Evolutionary conservation across 176 grass and related monocot species (phyloP), one percentile per base, ranked within the genome.

Genomic region (Zea luxurians): DNA sequence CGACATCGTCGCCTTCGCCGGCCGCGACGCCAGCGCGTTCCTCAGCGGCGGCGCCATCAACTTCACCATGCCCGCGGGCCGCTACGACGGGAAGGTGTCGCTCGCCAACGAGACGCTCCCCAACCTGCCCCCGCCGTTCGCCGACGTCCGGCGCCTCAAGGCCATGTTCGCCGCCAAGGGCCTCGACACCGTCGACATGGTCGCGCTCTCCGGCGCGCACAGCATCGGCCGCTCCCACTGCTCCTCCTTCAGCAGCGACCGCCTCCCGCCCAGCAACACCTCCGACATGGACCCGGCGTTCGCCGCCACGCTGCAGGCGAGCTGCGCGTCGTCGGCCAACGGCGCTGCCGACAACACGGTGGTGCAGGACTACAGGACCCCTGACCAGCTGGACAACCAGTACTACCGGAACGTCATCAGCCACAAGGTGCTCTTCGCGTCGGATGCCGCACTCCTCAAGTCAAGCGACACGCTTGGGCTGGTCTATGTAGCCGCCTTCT

Each of bases 1-100:
- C 49, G 87, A 89, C 64, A 27, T 89, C 70, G 41, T 89, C 79
- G 83, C 83, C 36, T 90, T 83, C 75, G 83, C 88, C 13, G 79
- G 64, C 36, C 86, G 86, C 67, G 86, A 91, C 62, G 64, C 84
- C 45, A 62, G 55, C 6, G 10, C 16, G 37, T 21, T 78, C 44
- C 80, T 85, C 75, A 75, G 83, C 55, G 18, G 18, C 49, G 2
- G 4, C 3, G 12, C 20, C 1, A 45, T 83, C 13, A 4, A 45
- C 60, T 82, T 89, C 35, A 5, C 54, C 3, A 66, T 86, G 75
- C 86, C 86, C 0, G 74, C 80, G 0, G 90, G 90, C 5, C 82
- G 90, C 8, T 66, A 38, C 17, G 91, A 90, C 81, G 87, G 91
- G 0, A 61, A 18, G 16, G 69, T 75, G 36, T 92, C 86, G 7